Conservation (phyloP, 176 grass and related monocot genomes). For the Carex scoparia region DNA sequence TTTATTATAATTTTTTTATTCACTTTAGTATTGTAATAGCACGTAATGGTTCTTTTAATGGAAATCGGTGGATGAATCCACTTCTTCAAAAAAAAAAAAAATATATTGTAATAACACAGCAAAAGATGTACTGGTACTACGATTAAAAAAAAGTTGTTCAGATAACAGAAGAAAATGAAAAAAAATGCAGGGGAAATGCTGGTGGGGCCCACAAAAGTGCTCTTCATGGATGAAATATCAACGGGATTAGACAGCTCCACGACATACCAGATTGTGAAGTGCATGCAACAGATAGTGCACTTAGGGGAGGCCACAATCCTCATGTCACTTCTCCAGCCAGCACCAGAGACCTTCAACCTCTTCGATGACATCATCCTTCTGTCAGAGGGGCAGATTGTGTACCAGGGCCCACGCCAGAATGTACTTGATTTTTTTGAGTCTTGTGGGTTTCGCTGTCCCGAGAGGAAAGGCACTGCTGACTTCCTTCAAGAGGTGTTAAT, state of each 20-base stretch:
- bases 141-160: not conserved
- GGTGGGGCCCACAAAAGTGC: slow-evolving; percentile 85
- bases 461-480: slow-evolving; percentile 94
- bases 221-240: slow-evolving; percentile 99
- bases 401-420: slow-evolving; percentile 72
- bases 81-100: too few species aligned
- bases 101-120: not conserved
- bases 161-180: not conserved
- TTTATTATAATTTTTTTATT: slow-evolving; percentile 5
- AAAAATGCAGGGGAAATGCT: slow-evolving; percentile 80
- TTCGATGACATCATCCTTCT: slow-evolving; percentile 93
- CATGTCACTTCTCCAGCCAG: slow-evolving; percentile 99
- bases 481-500: slow-evolving; percentile 85
- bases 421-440: slow-evolving; percentile 81
- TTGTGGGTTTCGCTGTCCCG: slow-evolving; percentile 70
- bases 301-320: slow-evolving; percentile 95
- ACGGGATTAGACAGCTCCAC: slow-evolving; percentile 95
- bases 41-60: not conserved
- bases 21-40: not conserved
- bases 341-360: slow-evolving; percentile 89
- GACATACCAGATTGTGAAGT: slow-evolving; percentile 94
- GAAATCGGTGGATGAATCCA: too few species aligned
- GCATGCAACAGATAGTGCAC: slow-evolving; percentile 94
- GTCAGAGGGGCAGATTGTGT: slow-evolving; percentile 97
- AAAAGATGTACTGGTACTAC: not conserved